phyloP scores from a whole-genome alignment of 352 stramenopile genomes.

The Phytopythium mirpurense region DNA sequence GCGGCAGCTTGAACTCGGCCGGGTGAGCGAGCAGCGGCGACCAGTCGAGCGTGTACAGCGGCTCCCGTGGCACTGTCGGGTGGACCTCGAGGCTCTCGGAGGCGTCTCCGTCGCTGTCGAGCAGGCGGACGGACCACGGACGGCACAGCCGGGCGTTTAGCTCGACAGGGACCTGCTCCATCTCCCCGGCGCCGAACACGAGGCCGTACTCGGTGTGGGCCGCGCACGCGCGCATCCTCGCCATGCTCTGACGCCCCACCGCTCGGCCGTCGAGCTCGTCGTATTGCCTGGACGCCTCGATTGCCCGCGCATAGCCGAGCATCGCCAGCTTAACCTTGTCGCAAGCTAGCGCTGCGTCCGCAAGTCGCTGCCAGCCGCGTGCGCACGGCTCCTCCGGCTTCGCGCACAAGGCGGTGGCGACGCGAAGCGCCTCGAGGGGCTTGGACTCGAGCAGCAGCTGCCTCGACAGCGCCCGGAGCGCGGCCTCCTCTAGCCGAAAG shows the following conservation, averaged over 20 bases:
- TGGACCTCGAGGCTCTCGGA: not conserved
- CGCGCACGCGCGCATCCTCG: slow-evolving; percentile 14
- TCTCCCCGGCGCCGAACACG: slow-evolving; percentile 21
- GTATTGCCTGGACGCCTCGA: slow-evolving; percentile 4
- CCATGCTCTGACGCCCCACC: slow-evolving; percentile 18
- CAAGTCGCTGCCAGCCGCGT: slow-evolving; percentile 27
- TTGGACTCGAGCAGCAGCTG: slow-evolving; percentile 29
- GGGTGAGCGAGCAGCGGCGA: not conserved
- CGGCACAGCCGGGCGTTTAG: slow-evolving; percentile 15
- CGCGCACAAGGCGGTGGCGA: slow-evolving; percentile 22
- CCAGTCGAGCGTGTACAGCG: slow-evolving; percentile 6
- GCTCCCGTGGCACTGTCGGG: slow-evolving; percentile 1
- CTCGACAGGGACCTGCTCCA: slow-evolving; percentile 18
- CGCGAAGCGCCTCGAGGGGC: slow-evolving; percentile 12
- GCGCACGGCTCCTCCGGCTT: slow-evolving; percentile 5
- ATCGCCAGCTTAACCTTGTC: slow-evolving; percentile 29
- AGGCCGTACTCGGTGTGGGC: slow-evolving; percentile 25
- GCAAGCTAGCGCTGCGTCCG: slow-evolving; percentile 19
- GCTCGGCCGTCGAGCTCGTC: not conserved
- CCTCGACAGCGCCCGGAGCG: slow-evolving; percentile 23
- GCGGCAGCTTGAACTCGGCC: slow-evolving; percentile 14
- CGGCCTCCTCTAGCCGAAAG: slow-evolving; percentile 14
- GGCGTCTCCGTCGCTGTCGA: not conserved
- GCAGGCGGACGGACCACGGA: slow-evolving; percentile 17
- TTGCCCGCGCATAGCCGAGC: slow-evolving; percentile 23